phyloP scores from a whole-genome alignment of 2,329 filamentous ascomycete species.

The Sphaerulina vaccinii region DNA sequence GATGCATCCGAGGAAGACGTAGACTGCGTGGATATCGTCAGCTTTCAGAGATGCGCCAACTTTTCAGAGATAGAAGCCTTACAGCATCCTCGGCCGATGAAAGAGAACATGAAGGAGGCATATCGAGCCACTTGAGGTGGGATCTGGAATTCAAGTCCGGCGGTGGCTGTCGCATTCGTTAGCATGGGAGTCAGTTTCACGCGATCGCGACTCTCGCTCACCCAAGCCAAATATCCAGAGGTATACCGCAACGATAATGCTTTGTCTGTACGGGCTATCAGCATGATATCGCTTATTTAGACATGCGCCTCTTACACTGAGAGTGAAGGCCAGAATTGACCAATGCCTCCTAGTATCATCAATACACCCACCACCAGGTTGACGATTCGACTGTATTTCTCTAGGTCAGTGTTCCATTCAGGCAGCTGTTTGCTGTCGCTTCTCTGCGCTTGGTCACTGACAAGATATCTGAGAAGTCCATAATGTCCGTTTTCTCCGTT shows the following conservation, averaged over 20 bases:
- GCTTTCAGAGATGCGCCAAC: slow-evolving; percentile 9
- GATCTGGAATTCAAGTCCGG: slow-evolving; percentile 75
- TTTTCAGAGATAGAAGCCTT: too few relatives aligned
- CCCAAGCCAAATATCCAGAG: slow-evolving; percentile 86
- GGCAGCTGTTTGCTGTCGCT: slow-evolving; percentile 9
- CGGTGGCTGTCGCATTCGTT: slow-evolving; percentile 55
- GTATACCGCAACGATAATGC: slow-evolving; percentile 78
- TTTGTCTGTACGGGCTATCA: slow-evolving; percentile 51
- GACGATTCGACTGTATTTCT: slow-evolving; percentile 87
- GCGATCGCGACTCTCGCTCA: slow-evolving; percentile 45
- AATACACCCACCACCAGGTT: slow-evolving; percentile 86
- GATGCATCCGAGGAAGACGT: slow-evolving; percentile 90
- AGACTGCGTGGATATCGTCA: slow-evolving; percentile 77
- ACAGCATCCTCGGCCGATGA: slow-evolving; percentile 93
- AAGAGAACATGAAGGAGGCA: slow-evolving; percentile 96
- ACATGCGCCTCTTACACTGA: slow-evolving; percentile 52
- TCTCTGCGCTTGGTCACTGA: slow-evolving; percentile 51
- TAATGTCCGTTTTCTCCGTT: slow-evolving; percentile 39
- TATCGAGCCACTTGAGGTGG: slow-evolving; percentile 90
- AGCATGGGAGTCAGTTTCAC: slow-evolving; percentile 6
- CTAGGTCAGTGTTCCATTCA: slow-evolving; percentile 11
- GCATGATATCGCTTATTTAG: neutral
- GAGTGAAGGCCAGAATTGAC: slow-evolving; percentile 62
- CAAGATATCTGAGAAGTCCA: slow-evolving; percentile 94
- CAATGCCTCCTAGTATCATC: slow-evolving; percentile 81